A percentile compares a stretch with the other conserved stretches of the same genome.
Conservation (phyloP, 257 asterid species). For the Solanum chaucha region DNA sequence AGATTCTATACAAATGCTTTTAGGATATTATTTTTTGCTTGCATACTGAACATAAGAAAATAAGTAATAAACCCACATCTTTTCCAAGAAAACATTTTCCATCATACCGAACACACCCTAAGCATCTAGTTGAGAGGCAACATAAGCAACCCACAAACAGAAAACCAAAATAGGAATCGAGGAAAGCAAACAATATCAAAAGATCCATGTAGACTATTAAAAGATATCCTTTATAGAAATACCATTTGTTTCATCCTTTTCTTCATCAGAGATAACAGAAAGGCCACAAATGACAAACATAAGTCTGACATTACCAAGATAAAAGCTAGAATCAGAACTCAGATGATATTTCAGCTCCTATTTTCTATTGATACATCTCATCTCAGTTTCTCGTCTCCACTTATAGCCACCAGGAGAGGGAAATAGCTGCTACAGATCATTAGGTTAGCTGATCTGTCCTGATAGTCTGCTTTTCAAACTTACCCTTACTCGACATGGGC, state of each 20-base stretch:
- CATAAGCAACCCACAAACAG: neutral
- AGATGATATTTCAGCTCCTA: neutral
- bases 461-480: neutral
- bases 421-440: neutral
- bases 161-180: neutral
- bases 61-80: neutral
- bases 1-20: neutral
- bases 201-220: neutral
- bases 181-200: neutral
- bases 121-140: neutral
- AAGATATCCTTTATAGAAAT: neutral
- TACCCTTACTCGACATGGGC: neutral
- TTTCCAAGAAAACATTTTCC: neutral
- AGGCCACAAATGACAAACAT: neutral
- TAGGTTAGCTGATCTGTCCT: neutral
- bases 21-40: neutral
- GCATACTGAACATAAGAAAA: neutral
- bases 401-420: neutral
- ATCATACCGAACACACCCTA: neutral
- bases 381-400: neutral
- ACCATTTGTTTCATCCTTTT: neutral
- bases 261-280: neutral
- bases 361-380: neutral
- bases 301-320: neutral
- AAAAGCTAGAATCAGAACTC: neutral